phyloP scores from a whole-genome alignment of 2,329 filamentous ascomycete species.

The Talaromyces atroroseus region DNA sequence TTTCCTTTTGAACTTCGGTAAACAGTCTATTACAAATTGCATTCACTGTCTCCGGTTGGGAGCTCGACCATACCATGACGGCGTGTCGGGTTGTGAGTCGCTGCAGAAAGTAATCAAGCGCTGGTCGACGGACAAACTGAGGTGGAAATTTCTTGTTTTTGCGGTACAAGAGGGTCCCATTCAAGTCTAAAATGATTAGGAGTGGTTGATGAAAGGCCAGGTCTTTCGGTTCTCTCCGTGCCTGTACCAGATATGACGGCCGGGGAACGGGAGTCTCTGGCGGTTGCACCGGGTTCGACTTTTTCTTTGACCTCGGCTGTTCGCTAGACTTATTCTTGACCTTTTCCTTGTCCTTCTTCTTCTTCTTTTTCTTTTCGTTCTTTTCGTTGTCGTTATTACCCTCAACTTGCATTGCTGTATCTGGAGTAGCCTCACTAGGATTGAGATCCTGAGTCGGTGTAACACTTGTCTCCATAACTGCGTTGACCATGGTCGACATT shows the following conservation, averaged over 20 bases:
- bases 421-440: neutral
- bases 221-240: constrained; percentile 41
- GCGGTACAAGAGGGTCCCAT: constrained; percentile 80
- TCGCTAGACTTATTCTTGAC: neutral
- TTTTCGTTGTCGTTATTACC: too few relatives aligned
- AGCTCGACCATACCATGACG: constrained; percentile 89
- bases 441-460: neutral
- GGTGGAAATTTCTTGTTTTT: constrained; percentile 48
- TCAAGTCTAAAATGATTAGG: constrained; percentile 84
- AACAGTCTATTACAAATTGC: constrained; percentile 57
- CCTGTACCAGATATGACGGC: constrained; percentile 54
- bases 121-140: constrained; percentile 61
- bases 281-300: neutral
- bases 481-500: neutral
- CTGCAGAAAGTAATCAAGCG: constrained; percentile 62
- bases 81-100: constrained; percentile 70
- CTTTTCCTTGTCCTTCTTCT: too few relatives aligned
- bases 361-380: too few relatives aligned
- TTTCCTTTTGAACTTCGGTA: constrained; percentile 44
- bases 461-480: neutral
- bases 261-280: constrained; percentile 56
- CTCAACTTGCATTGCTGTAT: neutral
- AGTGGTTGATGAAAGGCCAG: constrained; percentile 54
- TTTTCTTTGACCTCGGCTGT: neutral
- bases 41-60: constrained; percentile 65